These are phyloP conservation scores for Zea luxurians DNA, from an alignment of 176 grass and related monocot genomes.

Conservation along the genomic window DNA sequence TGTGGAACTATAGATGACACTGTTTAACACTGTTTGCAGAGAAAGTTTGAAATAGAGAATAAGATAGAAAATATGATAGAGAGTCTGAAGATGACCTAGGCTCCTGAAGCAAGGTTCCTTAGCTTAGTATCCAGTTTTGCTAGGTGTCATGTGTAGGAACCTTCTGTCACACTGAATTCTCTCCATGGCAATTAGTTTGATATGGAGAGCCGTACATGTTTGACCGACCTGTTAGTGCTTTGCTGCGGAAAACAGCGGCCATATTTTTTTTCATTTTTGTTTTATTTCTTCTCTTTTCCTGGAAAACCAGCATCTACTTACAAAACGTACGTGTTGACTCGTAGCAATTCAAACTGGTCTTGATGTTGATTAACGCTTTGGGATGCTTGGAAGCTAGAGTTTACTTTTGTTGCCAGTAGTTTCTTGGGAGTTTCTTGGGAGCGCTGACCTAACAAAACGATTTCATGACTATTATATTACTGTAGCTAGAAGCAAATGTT, in stretches of 20 bases:
- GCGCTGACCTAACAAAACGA: background rate
- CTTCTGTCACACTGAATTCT: background rate
- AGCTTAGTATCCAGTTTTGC: background rate
- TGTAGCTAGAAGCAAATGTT: background rate
- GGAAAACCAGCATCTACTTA: background rate
- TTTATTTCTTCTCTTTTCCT: background rate
- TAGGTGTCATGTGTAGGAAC: background rate
- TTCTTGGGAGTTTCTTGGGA: constrained; percentile 1
- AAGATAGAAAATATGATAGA: no score
- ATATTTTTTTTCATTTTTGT: background rate
- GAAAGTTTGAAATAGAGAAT: no score
- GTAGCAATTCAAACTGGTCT: background rate
- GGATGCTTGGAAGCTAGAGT: background rate
- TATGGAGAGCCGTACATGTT: background rate
- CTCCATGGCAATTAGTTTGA: background rate
- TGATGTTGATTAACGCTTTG: background rate
- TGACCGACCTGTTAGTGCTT: background rate
- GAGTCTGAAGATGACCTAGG: no score
- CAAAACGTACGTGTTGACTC: constrained; percentile 1
- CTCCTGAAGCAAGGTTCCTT: background rate
- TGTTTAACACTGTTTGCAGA: no score
- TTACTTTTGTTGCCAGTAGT: background rate
- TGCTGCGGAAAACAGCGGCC: background rate
- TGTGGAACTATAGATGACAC: no score
- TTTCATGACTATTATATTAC: background rate